phyloP scores from a whole-genome alignment of 345 rosid species.

The Jatropha curcas region DNA sequence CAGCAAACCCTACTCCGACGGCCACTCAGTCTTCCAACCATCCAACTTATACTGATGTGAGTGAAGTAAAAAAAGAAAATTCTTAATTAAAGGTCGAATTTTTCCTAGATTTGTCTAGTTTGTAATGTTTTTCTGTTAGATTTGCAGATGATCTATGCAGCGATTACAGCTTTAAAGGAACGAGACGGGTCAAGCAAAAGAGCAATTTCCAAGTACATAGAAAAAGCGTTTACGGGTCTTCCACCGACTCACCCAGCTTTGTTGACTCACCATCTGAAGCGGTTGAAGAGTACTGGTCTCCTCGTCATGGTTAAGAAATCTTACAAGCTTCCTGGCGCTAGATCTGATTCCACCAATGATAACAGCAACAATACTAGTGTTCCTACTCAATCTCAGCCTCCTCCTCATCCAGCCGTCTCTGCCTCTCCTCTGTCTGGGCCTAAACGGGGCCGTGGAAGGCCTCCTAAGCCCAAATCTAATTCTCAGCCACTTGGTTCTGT shows the following conservation, averaged over 20 bases:
- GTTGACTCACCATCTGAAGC: conserved; percentile 64
- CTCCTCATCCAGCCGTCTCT: conserved; percentile 1
- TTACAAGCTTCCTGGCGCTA: conserved; percentile 58
- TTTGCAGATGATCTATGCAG: conserved; percentile 67
- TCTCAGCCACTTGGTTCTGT: background rate
- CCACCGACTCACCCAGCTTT: conserved; percentile 50
- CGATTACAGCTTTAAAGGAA: conserved; percentile 67
- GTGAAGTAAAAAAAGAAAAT: background rate
- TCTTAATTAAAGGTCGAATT: background rate
- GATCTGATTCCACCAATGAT: conserved; percentile 33
- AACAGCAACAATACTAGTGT: background rate
- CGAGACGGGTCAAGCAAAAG: conserved; percentile 73
- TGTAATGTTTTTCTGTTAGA: background rate
- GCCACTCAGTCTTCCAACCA: background rate
- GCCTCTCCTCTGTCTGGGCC: conserved; percentile 29
- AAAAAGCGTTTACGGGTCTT: conserved; percentile 42
- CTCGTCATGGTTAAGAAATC: conserved; percentile 62
- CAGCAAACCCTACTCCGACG: conserved; percentile 20
- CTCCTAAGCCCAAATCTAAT: conserved; percentile 48
- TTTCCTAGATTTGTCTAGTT: background rate
- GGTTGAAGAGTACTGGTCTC: conserved; percentile 52
- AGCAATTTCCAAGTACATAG: conserved; percentile 72
- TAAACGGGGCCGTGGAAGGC: conserved; percentile 71
- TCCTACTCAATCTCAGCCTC: background rate
- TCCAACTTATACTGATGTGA: conserved; percentile 33